A percentile compares a stretch with the other conserved stretches of the same genome.
Evolutionary conservation across 345 rosid species (phyloP).

Genomic region (Sonneratia alba): DNA sequence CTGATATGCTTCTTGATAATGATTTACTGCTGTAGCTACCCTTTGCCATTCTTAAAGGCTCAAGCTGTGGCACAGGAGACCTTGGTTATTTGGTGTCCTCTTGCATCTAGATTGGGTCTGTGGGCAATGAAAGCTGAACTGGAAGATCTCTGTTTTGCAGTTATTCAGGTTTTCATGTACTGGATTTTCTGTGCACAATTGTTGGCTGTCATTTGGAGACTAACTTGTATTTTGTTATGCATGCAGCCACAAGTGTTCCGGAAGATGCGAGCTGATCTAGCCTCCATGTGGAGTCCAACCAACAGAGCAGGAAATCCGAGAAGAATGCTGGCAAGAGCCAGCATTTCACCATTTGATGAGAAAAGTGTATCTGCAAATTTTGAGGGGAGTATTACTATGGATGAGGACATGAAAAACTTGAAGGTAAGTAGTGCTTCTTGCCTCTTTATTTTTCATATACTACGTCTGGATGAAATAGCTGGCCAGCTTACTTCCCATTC

Average conservation of each 20-base stretch:
- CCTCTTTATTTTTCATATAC: not conserved
- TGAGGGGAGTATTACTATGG: slow-evolving; percentile 13
- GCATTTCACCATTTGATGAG: slow-evolving; percentile 18
- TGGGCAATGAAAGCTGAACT: slow-evolving; percentile 72
- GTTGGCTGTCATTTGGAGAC: not conserved
- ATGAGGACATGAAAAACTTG: slow-evolving; percentile 30
- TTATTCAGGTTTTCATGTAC: slow-evolving; percentile 48
- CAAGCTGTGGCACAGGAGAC: slow-evolving; percentile 72
- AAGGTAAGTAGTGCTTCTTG: slow-evolving; percentile 27
- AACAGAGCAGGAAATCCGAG: slow-evolving; percentile 34
- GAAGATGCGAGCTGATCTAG: slow-evolving; percentile 58
- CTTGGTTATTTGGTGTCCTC: slow-evolving; percentile 62
- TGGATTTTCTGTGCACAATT: not conserved
- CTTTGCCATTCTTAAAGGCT: slow-evolving; percentile 51
- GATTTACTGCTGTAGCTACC: slow-evolving; percentile 34
- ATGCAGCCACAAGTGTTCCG: slow-evolving; percentile 58
- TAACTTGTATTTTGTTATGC: not conserved
- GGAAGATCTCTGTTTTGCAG: slow-evolving; percentile 68
- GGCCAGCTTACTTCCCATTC: not conserved
- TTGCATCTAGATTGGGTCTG: slow-evolving; percentile 68
- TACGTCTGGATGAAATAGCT: not conserved
- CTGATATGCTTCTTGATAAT: not conserved
- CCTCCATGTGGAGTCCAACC: slow-evolving; percentile 56
- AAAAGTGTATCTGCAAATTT: slow-evolving; percentile 8
- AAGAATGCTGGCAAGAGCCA: slow-evolving; percentile 29